Conservation (phyloP, 2,329 filamentous ascomycete genomes). For the Teratosphaeria epicoccoides region DNA sequence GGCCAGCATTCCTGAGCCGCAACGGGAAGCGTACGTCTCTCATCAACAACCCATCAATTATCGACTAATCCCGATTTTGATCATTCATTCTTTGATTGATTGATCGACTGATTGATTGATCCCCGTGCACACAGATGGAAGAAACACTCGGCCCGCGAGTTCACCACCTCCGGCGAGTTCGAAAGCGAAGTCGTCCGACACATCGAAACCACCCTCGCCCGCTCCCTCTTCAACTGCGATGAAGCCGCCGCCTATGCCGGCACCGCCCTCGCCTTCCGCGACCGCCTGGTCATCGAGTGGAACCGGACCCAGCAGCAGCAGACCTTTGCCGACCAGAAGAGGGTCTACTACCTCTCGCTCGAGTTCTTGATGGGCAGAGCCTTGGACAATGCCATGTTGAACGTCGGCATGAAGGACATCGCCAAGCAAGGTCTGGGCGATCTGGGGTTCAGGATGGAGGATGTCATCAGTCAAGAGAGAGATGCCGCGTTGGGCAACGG, state of each 20-base stretch:
- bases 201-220: constrained; percentile 90
- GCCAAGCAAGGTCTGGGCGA: constrained; percentile 76
- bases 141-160: constrained; percentile 55
- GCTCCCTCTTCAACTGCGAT: constrained; percentile 97
- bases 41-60: background rate
- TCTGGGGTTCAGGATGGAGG: constrained; percentile 93
- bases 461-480: constrained; percentile 87
- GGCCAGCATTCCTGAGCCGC: constrained; percentile 77
- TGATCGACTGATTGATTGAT: too few relatives aligned
- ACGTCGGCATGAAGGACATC: constrained; percentile 75
- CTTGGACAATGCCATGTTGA: constrained; percentile 97
- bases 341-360: constrained; percentile 92
- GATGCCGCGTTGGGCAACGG: constrained; percentile 95
- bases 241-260: constrained; percentile 86
- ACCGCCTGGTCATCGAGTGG: constrained; percentile 89
- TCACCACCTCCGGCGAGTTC: constrained; percentile 73
- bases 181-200: constrained; percentile 76
- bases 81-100: too few relatives aligned
- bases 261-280: constrained; percentile 81
- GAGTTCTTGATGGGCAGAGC: constrained; percentile 97
- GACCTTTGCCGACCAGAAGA: constrained; percentile 80
- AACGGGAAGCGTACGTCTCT: constrained; percentile 65
- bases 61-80: too few relatives aligned
- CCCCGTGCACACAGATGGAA: constrained; percentile 48
- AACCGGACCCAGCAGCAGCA: constrained; percentile 97